Base-by-base conservation (phyloP, 306 rosid genomes). In the Crataegus laevigata region DNA sequence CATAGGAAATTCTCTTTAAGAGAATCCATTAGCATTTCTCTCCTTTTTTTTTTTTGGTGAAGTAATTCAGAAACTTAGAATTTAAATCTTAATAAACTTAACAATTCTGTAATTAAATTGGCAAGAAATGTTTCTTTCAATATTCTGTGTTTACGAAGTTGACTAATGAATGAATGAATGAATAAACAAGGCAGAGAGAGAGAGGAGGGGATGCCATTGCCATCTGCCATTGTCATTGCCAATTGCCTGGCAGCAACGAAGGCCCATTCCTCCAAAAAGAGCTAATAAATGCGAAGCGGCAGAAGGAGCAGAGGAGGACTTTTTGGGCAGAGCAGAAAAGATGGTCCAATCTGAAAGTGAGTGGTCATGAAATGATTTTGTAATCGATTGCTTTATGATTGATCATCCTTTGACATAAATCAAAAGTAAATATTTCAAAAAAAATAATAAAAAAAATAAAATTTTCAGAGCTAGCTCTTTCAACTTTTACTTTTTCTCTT, bases 331-430 rank as follows among this genome's bases (percentile, higher is more conserved):
- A 79, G 81, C 73, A 84, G 86, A 84, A 85, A 85, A 83, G 85
- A 70, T 68, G 77, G 80, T 52, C 18, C 85, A 93, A 87, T 88
- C 88, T 87, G 92, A 87, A 34, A 34, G 69, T 10, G 69, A 65
- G 80, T 78, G 88, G 85, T 81, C 78, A 87, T 81, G 82, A 93
- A 87, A 92, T 93, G 87, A 93, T 90, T 93, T 90, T 93, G 96
- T 93, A 89, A 93, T 93, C 96, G 91, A 93, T 90, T 89, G 92
- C 94, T 93, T 86, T 90, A 93, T 93, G 94, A 93, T 93, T 93
- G 92, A 81, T 78, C 55, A 84, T 55, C 72, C 68, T 68, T 63
- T 58, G 69, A 78, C 78, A 89, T 75, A 82, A 60, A 73, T 25
- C 38, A 5, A 52, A 58, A 52, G n/a, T 45, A 40, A 6, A 21